phyloP scores from a whole-genome alignment of 306 rosid species.

The Styphnolobium japonicum region DNA sequence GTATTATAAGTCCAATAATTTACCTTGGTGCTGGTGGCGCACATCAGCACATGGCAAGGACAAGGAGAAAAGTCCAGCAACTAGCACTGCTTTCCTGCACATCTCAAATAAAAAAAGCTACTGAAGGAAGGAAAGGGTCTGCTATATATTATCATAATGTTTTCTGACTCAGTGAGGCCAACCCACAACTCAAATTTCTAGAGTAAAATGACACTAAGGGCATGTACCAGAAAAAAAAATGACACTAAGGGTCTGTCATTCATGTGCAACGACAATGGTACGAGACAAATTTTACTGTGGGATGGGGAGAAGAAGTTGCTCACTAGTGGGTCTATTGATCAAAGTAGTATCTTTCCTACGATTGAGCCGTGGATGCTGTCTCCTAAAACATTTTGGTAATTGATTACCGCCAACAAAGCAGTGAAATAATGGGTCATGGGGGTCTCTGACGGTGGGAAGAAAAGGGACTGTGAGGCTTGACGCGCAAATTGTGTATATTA shows the following conservation, averaged over 20 bases:
- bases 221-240: too few species aligned
- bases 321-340: slow-evolving; percentile 44
- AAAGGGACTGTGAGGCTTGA: slow-evolving; percentile 43
- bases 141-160: slow-evolving; percentile 24
- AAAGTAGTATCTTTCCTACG: slow-evolving; percentile 36
- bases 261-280: slow-evolving; percentile 43
- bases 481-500: slow-evolving; percentile 15
- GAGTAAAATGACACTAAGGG: slow-evolving; percentile 19
- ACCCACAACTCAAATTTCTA: slow-evolving; percentile 20
- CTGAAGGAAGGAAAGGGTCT: background rate
- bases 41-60: slow-evolving; percentile 55
- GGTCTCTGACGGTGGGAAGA: slow-evolving; percentile 33
- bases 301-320: slow-evolving; percentile 29
- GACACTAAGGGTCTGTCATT: slow-evolving; percentile 26
- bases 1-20: slow-evolving; percentile 25
- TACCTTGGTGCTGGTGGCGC: slow-evolving; percentile 24
- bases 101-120: background rate
- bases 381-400: slow-evolving; percentile 10
- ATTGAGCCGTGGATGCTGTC: slow-evolving; percentile 42
- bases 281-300: slow-evolving; percentile 37
- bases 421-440: slow-evolving; percentile 42
- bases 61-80: slow-evolving; percentile 26
- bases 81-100: slow-evolving; percentile 12
- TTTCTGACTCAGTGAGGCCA: slow-evolving; percentile 21
- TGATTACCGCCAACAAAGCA: slow-evolving; percentile 34